These are phyloP conservation scores for Barnettozyma botsteinii DNA, from an alignment of 805 yeast genomes.

Conservation along the genomic window DNA sequence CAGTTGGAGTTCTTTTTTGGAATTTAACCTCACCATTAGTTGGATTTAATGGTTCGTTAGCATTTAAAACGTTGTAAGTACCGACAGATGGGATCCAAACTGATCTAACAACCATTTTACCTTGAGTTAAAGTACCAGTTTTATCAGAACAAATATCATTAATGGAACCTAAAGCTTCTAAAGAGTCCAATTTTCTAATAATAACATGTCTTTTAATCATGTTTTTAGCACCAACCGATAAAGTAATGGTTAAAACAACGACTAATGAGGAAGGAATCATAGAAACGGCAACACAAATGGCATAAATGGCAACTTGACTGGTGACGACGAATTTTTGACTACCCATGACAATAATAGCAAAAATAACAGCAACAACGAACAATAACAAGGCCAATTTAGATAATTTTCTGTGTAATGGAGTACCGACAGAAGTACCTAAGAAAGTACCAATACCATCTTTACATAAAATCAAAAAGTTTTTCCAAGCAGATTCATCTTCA, in stretches of 20 bases:
- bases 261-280: constrained; percentile 80
- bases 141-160: constrained; percentile 79
- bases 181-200: constrained; percentile 70
- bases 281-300: constrained; percentile 73
- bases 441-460: constrained; percentile 58
- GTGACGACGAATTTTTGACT: constrained; percentile 72
- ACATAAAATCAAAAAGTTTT: constrained; percentile 35
- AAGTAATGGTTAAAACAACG: constrained; percentile 77
- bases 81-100: constrained; percentile 67
- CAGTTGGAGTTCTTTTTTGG: constrained; percentile 15
- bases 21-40: constrained; percentile 41
- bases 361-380: constrained; percentile 72
- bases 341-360: constrained; percentile 84
- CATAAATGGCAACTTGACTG: constrained; percentile 79
- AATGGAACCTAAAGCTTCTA: constrained; percentile 75
- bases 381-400: constrained; percentile 71
- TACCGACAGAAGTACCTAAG: constrained; percentile 71
- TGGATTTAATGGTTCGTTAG: constrained; percentile 62
- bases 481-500: constrained; percentile 36
- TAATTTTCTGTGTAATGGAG: constrained; percentile 73
- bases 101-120: constrained; percentile 68
- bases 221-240: constrained; percentile 76
- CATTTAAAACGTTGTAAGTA: constrained; percentile 44
- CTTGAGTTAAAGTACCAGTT: constrained; percentile 78
- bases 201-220: constrained; percentile 65